phyloP scores from a whole-genome alignment of 1,284 basidiomycete genomes.

The Amylostereum chailletii region DNA sequence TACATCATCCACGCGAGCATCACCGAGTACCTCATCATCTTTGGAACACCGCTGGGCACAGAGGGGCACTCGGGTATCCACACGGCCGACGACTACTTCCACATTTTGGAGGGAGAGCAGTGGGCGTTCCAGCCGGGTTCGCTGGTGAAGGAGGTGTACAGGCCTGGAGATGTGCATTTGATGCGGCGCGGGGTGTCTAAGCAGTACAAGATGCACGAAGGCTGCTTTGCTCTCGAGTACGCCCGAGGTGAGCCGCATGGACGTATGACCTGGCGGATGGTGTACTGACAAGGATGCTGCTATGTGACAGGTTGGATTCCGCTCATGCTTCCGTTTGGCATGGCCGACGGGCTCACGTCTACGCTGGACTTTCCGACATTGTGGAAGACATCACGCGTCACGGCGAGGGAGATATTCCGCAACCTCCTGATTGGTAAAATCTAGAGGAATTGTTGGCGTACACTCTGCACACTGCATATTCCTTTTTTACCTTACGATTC shows the following conservation, averaged over 20 bases:
- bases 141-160: constrained; percentile 79
- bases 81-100: constrained; percentile 96
- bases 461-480: neutral
- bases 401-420: constrained; percentile 73
- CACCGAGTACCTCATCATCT: constrained; percentile 92
- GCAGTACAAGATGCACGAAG: constrained; percentile 97
- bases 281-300: constrained; percentile 2
- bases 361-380: constrained; percentile 86
- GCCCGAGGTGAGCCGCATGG: constrained; percentile 58
- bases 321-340: constrained; percentile 87
- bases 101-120: constrained; percentile 90
- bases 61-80: constrained; percentile 94
- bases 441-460: constrained; percentile 26
- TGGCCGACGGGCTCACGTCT: constrained; percentile 80
- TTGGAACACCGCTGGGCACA: constrained; percentile 92
- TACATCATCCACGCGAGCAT: constrained; percentile 93
- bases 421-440: constrained; percentile 87
- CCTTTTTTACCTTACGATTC: too few species aligned
- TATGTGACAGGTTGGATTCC: constrained; percentile 74
- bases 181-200: constrained; percentile 79
- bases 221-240: constrained; percentile 93
- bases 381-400: constrained; percentile 73
- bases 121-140: constrained; percentile 83
- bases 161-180: constrained; percentile 78
- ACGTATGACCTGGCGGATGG: neutral